Conservation (phyloP, 768 basidiomycete species). For the Lenzites betulinus region DNA sequence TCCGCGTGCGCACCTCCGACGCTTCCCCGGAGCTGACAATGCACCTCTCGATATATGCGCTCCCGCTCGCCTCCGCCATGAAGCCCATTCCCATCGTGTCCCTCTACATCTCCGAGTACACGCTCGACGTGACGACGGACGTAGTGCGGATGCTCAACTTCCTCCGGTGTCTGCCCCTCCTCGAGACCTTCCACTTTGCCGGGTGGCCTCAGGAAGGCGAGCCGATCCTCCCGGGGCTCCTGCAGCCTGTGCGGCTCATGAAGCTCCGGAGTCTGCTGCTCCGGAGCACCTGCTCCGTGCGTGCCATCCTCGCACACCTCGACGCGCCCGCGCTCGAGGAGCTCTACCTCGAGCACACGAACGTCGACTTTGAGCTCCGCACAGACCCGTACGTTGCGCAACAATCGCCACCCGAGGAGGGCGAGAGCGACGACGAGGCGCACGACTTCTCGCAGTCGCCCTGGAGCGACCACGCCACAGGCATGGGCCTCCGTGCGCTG, state of each 20-base stretch:
- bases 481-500: conserved; percentile 75
- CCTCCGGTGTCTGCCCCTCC: conserved; percentile 58
- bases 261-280: conserved; percentile 59
- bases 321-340: conserved; percentile 58
- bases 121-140: conserved; percentile 41
- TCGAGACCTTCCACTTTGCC: conserved; percentile 58
- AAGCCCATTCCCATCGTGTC: conserved; percentile 56
- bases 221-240: conserved; percentile 26
- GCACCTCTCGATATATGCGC: conserved; percentile 48
- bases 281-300: conserved; percentile 60
- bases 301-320: conserved; percentile 65
- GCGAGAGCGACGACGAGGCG: conserved; percentile 77
- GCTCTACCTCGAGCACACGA: conserved; percentile 66
- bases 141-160: conserved; percentile 59
- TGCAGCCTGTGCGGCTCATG: conserved; percentile 55
- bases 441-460: conserved; percentile 76
- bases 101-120: conserved; percentile 56
- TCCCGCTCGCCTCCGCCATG: conserved; percentile 49
- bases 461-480: conserved; percentile 75
- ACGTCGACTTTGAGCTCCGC: conserved; percentile 53
- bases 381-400: conserved; percentile 26
- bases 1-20: conserved; percentile 15
- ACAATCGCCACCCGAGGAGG: conserved; percentile 44
- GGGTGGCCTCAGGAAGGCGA: conserved; percentile 53
- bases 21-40: conserved; percentile 35